A percentile compares a stretch with the other conserved stretches of the same genome.
Evolutionary conservation across 495 filamentous ascomycete genomes (phyloP).

Genomic region (Neurospora sp.): DNA sequence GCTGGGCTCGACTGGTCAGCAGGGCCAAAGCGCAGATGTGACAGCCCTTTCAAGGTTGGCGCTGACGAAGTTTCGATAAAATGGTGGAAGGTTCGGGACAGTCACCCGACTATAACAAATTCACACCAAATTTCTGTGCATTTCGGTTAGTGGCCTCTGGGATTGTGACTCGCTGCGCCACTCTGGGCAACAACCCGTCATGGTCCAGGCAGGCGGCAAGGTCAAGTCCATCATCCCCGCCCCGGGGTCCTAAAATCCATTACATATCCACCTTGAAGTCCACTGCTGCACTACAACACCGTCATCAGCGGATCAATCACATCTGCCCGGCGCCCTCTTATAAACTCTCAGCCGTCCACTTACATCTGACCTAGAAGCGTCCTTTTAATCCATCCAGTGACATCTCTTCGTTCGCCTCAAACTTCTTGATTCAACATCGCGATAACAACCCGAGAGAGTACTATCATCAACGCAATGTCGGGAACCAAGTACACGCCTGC

Average conservation of each 20-base stretch:
- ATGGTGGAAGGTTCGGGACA: neutral
- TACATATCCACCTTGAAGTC: neutral
- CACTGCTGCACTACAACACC: neutral
- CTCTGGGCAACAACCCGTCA: neutral
- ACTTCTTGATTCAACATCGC: neutral
- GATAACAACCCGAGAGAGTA: neutral
- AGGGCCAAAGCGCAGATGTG: neutral
- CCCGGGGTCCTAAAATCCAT: neutral
- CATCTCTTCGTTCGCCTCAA: neutral
- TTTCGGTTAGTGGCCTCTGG: neutral
- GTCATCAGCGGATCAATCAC: neutral
- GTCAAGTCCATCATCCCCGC: neutral
- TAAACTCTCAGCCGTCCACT: neutral
- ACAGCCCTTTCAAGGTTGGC: neutral
- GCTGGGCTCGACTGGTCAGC: neutral
- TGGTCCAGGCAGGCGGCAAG: neutral
- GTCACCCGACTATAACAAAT: neutral
- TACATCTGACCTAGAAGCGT: neutral
- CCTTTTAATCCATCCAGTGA: neutral
- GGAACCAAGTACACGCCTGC: constrained; percentile 59
- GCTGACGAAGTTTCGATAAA: neutral
- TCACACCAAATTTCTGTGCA: neutral
- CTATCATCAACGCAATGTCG: constrained; percentile 40
- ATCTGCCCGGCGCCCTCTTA: neutral
- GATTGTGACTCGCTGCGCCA: neutral